Evolutionary conservation across 495 filamentous ascomycete genomes (phyloP).

Genomic region (Immersiella caudata): DNA sequence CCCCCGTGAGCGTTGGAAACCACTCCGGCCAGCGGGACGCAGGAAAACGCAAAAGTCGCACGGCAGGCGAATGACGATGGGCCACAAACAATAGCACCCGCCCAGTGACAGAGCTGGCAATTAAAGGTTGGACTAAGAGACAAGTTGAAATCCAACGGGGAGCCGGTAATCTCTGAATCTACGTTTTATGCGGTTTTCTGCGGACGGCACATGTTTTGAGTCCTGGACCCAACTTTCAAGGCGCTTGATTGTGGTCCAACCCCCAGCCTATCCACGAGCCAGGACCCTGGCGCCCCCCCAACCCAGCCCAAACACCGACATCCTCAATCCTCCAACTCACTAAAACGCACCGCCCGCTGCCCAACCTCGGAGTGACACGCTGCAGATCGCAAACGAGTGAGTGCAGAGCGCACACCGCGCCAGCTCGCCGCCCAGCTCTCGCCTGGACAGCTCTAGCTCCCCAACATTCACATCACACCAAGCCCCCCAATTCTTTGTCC

Average conservation of each 20-base stretch:
- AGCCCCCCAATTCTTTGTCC: conserved; percentile 34
- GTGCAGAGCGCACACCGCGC: conserved; percentile 10
- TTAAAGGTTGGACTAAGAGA: conserved; percentile 1
- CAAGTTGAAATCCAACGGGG: conserved; percentile 9
- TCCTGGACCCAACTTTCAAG: conserved; percentile 1
- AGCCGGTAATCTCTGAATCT: neutral
- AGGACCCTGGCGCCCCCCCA: conserved; percentile 8
- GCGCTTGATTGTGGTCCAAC: neutral
- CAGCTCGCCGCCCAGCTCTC: conserved; percentile 9
- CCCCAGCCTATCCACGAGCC: conserved; percentile 8
- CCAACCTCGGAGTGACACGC: conserved; percentile 37
- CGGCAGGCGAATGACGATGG: neutral
- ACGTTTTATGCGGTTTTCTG: neutral
- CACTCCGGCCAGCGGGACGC: neutral
- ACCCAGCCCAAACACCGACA: conserved; percentile 4
- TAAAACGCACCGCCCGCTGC: conserved; percentile 21
- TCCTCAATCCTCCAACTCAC: conserved; percentile 4
- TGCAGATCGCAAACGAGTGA: conserved; percentile 12
- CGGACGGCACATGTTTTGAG: conserved; percentile 7
- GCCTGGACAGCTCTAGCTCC: conserved; percentile 16
- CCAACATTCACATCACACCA: conserved; percentile 18
- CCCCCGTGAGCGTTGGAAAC: neutral
- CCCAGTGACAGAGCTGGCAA: neutral
- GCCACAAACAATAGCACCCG: neutral
- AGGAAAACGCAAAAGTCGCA: neutral